A percentile compares a stretch with the other conserved stretches of the same genome.
Conservation (phyloP, 164 flowering plant species). For the Aristolochia californica region DNA sequence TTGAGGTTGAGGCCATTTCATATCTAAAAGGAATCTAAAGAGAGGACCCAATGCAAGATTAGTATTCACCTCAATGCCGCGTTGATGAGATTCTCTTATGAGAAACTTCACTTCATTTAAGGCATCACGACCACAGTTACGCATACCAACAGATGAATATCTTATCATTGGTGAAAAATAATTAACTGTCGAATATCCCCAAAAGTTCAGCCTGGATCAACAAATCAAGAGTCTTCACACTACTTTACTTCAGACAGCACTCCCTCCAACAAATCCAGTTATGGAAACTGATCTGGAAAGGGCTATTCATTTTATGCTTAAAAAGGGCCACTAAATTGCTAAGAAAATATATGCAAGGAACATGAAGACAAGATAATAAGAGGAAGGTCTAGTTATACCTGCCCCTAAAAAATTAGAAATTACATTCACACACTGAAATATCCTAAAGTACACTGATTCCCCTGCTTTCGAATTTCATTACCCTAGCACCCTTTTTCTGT, state of each 20-base stretch:
- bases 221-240: conserved; percentile 1
- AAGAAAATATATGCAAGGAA: too few relatives aligned
- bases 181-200: conserved; percentile 97
- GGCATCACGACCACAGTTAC: conserved; percentile 63
- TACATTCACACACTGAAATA: too few relatives aligned
- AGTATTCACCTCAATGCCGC: conserved; percentile 78
- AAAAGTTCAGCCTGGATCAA: conserved; percentile 69
- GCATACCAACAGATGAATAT: conserved; percentile 65
- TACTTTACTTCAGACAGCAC: neutral
- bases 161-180: conserved; percentile 93
- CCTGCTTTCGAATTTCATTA: too few relatives aligned
- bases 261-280: neutral
- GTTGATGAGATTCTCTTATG: conserved; percentile 87
- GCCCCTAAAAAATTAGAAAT: too few relatives aligned
- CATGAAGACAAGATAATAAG: too few relatives aligned
- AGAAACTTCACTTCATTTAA: conserved; percentile 78
- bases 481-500: too few relatives aligned
- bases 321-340: too few relatives aligned
- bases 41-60: conserved; percentile 4
- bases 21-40: neutral
- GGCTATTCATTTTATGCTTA: neutral
- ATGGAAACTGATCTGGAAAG: neutral
- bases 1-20: neutral
- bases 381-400: too few relatives aligned
- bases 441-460: too few relatives aligned